A percentile compares a stretch with the other conserved stretches of the same genome.
These are phyloP conservation scores for Orbilia blumenaviensis DNA, from an alignment of 2,329 filamentous ascomycete species.

Conservation along the genomic window DNA sequence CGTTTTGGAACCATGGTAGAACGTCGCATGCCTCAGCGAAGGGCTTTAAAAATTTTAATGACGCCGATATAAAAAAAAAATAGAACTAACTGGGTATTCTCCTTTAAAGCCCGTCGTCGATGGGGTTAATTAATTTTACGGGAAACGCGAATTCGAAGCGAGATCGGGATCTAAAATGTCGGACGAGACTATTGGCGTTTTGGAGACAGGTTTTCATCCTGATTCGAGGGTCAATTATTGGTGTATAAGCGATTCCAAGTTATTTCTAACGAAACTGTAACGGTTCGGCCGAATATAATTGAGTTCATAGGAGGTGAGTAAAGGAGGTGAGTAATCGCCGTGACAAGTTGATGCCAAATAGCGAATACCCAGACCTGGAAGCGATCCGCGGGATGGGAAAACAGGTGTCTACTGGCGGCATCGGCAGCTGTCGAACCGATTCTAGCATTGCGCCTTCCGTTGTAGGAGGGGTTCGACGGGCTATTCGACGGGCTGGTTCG, in stretches of 20 bases:
- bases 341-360: constrained; percentile 11
- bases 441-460: not conserved
- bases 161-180: constrained; percentile 11
- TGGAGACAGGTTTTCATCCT: not conserved
- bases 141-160: constrained; percentile 20
- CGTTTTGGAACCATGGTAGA: not conserved
- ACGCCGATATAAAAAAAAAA: constrained; percentile 28
- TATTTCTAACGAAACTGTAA: not conserved
- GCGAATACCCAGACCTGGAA: constrained; percentile 23
- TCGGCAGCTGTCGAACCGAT: constrained; percentile 6
- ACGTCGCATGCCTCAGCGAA: not conserved
- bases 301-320: not conserved
- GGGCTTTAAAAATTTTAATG: constrained; percentile 17
- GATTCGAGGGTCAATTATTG: too few relatives aligned
- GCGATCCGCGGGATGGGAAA: constrained; percentile 23
- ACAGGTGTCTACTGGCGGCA: constrained; percentile 2
- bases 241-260: too few relatives aligned
- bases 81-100: not conserved
- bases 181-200: constrained; percentile 8
- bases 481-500: not conserved
- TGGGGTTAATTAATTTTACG: constrained; percentile 1
- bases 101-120: not conserved
- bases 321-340: constrained; percentile 47
- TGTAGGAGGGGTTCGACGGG: not conserved
- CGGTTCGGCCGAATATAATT: constrained; percentile 2